A percentile compares a stretch with the other conserved stretches of the same genome.
Conservation (phyloP, 495 filamentous ascomycete species). For the Coniosporium apollinis region DNA sequence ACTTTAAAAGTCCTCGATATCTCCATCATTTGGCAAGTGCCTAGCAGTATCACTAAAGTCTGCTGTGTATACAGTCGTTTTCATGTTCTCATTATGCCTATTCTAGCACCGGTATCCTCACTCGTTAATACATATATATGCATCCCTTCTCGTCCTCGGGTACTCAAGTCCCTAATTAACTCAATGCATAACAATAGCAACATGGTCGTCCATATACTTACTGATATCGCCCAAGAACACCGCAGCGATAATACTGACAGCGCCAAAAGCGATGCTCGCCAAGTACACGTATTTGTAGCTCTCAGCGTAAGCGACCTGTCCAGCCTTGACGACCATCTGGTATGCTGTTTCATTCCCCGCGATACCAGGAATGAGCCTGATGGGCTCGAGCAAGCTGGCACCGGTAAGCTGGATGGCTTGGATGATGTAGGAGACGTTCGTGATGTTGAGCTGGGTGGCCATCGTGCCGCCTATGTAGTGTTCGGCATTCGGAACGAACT, state of each 20-base stretch:
- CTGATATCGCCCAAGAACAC: conserved; percentile 46
- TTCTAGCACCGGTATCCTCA: too few species aligned
- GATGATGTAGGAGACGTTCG: conserved; percentile 22
- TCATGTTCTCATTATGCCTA: too few species aligned
- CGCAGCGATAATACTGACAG: conserved; percentile 42
- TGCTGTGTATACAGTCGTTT: too few species aligned
- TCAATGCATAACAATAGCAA: conserved; percentile 47
- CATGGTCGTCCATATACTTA: conserved; percentile 52
- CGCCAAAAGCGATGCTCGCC: conserved; percentile 50
- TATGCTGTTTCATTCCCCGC: conserved; percentile 34
- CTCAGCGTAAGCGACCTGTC: conserved; percentile 43
- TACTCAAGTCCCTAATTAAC: too few species aligned
- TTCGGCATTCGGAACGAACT: conserved; percentile 20
- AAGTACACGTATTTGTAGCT: conserved; percentile 54
- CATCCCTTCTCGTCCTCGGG: too few species aligned
- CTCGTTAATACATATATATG: too few species aligned
- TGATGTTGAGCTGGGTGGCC: conserved; percentile 35
- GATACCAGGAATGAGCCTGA: conserved; percentile 40
- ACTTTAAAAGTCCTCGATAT: too few species aligned
- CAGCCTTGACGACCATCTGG: conserved; percentile 41
- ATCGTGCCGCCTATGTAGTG: conserved; percentile 39
- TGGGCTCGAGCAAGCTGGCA: conserved; percentile 34
- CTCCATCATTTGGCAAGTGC: too few species aligned
- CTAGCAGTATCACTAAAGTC: too few species aligned
- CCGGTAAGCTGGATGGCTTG: conserved; percentile 41